Percentiles rank a stretch among this genome's conserved stretches.
These are phyloP conservation scores for Murraya paniculata DNA, from an alignment of 345 rosid genomes.

Conservation along the genomic window DNA sequence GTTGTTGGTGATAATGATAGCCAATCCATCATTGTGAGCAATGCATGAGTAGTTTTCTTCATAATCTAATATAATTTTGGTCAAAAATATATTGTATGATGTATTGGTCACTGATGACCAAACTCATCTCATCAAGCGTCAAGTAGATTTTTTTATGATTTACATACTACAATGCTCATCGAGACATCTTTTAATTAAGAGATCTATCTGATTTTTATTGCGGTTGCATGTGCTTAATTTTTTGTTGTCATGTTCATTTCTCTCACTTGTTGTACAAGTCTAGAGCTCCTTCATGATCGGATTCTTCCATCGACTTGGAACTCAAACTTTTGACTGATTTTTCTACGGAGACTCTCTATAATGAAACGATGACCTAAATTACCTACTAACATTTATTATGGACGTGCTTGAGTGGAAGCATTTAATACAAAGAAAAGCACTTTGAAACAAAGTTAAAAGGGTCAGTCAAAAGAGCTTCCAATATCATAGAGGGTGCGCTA, in stretches of 20 bases:
- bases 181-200: too few species aligned
- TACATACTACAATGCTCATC: too few species aligned
- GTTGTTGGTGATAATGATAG: conserved; percentile 26
- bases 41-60: not conserved
- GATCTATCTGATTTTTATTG: too few species aligned
- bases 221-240: not conserved
- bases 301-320: conserved; percentile 7
- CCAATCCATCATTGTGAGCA: conserved; percentile 5
- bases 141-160: too few species aligned
- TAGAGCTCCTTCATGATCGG: not conserved
- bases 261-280: not conserved
- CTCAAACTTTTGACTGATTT: conserved; percentile 7
- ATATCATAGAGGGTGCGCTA: not conserved
- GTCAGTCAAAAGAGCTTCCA: conserved; percentile 15
- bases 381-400: not conserved
- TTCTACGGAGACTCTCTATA: not conserved
- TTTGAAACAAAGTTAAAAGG: not conserved
- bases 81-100: not conserved
- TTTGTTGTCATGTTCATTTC: not conserved
- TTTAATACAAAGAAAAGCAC: not conserved
- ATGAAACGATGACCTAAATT: not conserved
- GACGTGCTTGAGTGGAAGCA: conserved; percentile 6
- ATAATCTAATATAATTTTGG: not conserved
- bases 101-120: not conserved
- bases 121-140: too few species aligned